Conservation (phyloP, 2,329 filamentous ascomycete genomes). For the Diaporthe ampelina region DNA sequence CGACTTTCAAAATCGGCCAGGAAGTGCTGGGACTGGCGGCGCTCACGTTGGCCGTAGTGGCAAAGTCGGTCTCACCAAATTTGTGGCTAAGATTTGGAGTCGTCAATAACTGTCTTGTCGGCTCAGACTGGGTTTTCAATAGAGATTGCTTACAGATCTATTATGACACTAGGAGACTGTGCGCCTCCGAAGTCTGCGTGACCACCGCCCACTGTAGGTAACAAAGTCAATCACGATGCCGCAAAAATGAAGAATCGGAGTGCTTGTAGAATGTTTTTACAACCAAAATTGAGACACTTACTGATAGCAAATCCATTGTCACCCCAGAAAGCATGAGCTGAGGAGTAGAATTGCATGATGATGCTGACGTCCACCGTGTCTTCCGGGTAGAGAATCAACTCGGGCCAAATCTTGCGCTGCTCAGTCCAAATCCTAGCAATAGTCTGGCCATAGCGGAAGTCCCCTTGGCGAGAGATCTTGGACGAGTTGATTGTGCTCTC, state of each 20-base stretch:
- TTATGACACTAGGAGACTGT: constrained; percentile 34
- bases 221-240: background rate
- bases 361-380: constrained; percentile 31
- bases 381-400: constrained; percentile 36
- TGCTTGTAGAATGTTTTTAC: no score
- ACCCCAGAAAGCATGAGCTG: constrained; percentile 33
- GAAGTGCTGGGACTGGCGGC: constrained; percentile 24
- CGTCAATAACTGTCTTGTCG: background rate
- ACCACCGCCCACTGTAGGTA: constrained; percentile 32
- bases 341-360: constrained; percentile 39
- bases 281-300: no score
- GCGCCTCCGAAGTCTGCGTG: constrained; percentile 38
- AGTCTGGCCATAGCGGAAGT: constrained; percentile 32
- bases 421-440: constrained; percentile 36
- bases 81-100: background rate
- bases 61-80: constrained; percentile 29
- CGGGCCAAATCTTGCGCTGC: constrained; percentile 38
- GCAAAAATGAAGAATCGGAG: background rate
- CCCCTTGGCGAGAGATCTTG: constrained; percentile 30
- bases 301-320: constrained; percentile 37
- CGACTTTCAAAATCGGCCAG: constrained; percentile 38
- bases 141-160: constrained; percentile 28
- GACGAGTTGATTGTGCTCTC: constrained; percentile 21
- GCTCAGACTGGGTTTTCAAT: background rate
- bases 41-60: constrained; percentile 23